Evolutionary conservation across 2,329 filamentous ascomycete species (phyloP), one percentile per base, ranked within the genome.

Genomic region (Zymoseptoria tritici): DNA sequence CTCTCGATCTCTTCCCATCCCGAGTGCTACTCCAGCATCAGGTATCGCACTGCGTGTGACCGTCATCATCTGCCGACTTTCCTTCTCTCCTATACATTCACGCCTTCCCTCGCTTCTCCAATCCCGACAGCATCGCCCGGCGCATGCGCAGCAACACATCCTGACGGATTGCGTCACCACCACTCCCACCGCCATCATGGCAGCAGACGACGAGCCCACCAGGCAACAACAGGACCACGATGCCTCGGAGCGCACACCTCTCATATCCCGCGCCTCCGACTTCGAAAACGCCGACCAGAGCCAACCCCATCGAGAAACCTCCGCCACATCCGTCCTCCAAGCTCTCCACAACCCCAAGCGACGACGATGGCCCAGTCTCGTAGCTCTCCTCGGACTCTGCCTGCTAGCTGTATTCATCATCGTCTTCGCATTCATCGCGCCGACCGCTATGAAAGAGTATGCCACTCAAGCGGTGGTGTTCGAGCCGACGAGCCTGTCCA

Each of bases 361-460:
- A 65, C 79, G 86, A 77, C 54, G 64, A 66, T 96, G 90, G 90
- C 87, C 90, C 8, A 93, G 88, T 46, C 79, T 91, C 31, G 80
- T 95, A 46, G 88, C 92, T 29, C 83, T 96, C 62, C 66, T 81
- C 1, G 59, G 88, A 2, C 76, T 97, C 8, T 88, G 82, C 54
- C 66, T 83, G 1, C 69, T 86, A 6, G 79, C 87, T 5, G 68
- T 93, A 21, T 72, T 81, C 26, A 90, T 96, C 66, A 85, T 97
- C 60, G 75, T 88, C 16, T 78, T 93, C 58, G 90, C 86, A 16
- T 96, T 96, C 76, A 83, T 96, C 57, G 84, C 88, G 0, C 92
- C 93, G 1, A 85, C 88, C 16, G 84, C 87, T 7, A 84, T 96
- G 9, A 85, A 96, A 74, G 83, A 90, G 71, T 99, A 99, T 74